A percentile compares a stretch with the other conserved stretches of the same genome.
Evolutionary conservation across 1,139 yeast species (phyloP).

Genomic region (Nakaseomyces nivariensis): DNA sequence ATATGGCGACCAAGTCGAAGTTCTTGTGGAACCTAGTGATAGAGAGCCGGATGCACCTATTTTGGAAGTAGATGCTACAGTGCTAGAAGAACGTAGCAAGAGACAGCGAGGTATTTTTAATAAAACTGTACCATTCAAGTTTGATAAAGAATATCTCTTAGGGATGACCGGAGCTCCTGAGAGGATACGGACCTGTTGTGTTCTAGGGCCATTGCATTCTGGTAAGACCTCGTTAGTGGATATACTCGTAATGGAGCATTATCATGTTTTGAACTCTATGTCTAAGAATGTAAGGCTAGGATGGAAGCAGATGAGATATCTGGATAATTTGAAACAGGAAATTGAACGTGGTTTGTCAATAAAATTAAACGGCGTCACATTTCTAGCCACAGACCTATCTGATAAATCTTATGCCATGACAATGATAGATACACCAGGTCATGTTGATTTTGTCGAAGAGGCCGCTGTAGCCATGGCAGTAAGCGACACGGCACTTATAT

Average conservation of each 20-base stretch:
- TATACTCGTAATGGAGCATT: slow-evolving; percentile 55
- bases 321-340: slow-evolving; percentile 66
- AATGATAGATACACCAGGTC: slow-evolving; percentile 86
- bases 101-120: slow-evolving; percentile 12
- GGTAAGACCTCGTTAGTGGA: slow-evolving; percentile 85
- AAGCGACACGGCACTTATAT: slow-evolving; percentile 58
- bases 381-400: slow-evolving; percentile 47
- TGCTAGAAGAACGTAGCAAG: slow-evolving; percentile 3
- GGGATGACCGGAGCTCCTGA: slow-evolving; percentile 47
- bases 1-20: slow-evolving; percentile 54
- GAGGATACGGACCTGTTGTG: slow-evolving; percentile 63
- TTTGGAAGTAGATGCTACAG: slow-evolving; percentile 2
- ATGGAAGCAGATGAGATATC: slow-evolving; percentile 35
- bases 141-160: slow-evolving; percentile 54
- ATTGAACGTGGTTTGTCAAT: slow-evolving; percentile 60
- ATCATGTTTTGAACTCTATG: slow-evolving; percentile 33
- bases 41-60: slow-evolving; percentile 35
- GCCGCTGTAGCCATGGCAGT: slow-evolving; percentile 46
- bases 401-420: slow-evolving; percentile 53
- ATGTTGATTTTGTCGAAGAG: slow-evolving; percentile 74
- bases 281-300: slow-evolving; percentile 27
- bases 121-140: slow-evolving; percentile 47
- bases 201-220: slow-evolving; percentile 75
- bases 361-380: slow-evolving; percentile 51
- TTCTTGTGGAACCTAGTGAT: slow-evolving; percentile 42